Conservation (phyloP, 2,329 filamentous ascomycete species). For the Aspergillus quadrilineatus region DNA sequence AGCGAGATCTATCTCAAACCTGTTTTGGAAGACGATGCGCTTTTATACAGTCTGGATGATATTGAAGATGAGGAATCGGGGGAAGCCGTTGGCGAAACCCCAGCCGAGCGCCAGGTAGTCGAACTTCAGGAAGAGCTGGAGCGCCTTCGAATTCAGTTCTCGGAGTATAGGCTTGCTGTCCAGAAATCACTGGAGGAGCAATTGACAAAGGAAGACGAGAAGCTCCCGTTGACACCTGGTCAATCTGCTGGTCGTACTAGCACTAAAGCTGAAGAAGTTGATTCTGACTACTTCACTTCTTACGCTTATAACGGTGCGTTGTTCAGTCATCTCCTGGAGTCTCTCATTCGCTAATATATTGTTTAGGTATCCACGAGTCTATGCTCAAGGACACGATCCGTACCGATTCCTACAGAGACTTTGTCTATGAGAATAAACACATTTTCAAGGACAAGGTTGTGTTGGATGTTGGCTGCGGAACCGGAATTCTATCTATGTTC, state of each 20-base stretch:
- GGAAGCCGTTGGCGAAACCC: conserved; percentile 26
- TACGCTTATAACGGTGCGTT: conserved; percentile 66
- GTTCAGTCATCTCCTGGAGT: conserved; percentile 3
- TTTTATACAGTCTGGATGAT: conserved; percentile 86
- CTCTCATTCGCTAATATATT: conserved; percentile 32
- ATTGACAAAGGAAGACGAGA: conserved; percentile 58
- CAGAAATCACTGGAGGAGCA: conserved; percentile 66
- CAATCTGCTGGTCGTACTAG: conserved; percentile 29
- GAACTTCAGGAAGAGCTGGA: conserved; percentile 63
- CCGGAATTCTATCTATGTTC: conserved; percentile 89
- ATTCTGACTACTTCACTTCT: conserved; percentile 63
- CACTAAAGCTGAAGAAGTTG: conserved; percentile 50
- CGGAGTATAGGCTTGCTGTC: conserved; percentile 64
- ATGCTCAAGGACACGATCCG: conserved; percentile 91
- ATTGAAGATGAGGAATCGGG: conserved; percentile 48
- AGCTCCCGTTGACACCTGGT: conserved; percentile 21
- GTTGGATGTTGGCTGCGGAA: conserved; percentile 85
- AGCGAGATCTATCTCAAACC: conserved; percentile 81
- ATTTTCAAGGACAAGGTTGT: conserved; percentile 83
- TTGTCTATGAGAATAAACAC: conserved; percentile 88
- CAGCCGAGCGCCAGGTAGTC: conserved; percentile 52
- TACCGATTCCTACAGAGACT: conserved; percentile 90
- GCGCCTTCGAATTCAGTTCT: conserved; percentile 60
- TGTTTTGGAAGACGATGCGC: conserved; percentile 81
- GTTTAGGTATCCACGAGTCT: conserved; percentile 77